These are phyloP conservation scores for Daldinia loculata DNA, from an alignment of 495 filamentous ascomycete genomes.

Conservation along the genomic window DNA sequence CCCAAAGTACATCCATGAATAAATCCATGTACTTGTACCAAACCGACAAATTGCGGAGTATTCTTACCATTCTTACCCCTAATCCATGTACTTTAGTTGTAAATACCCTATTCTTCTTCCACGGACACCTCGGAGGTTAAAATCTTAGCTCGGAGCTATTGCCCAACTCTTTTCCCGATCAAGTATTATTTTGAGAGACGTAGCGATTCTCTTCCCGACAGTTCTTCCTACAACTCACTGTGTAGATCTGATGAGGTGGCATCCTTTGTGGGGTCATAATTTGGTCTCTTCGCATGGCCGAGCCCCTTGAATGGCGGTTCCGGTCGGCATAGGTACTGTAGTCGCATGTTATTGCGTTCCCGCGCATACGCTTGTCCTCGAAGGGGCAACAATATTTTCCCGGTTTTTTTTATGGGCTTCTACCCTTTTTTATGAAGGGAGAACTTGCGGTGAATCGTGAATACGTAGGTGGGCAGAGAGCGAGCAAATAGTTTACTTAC, in stretches of 20 bases:
- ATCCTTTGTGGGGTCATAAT: constrained; percentile 33
- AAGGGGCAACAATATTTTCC: constrained; percentile 4
- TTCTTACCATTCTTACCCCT: background rate
- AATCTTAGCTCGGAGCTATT: constrained; percentile 36
- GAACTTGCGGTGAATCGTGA: constrained; percentile 34
- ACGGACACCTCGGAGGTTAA: constrained; percentile 31
- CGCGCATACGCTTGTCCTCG: constrained; percentile 10
- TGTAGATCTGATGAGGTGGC: constrained; percentile 28
- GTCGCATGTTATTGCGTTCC: constrained; percentile 29
- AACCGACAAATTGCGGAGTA: constrained; percentile 24
- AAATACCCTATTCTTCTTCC: background rate
- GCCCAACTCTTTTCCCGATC: background rate
- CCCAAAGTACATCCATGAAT: constrained; percentile 5
- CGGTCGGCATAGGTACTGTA: constrained; percentile 34
- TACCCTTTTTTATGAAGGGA: constrained; percentile 3
- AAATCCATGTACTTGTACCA: constrained; percentile 10
- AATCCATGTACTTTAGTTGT: background rate
- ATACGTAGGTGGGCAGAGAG: background rate
- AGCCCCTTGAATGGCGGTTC: constrained; percentile 29
- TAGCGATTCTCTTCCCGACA: constrained; percentile 2
- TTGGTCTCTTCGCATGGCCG: constrained; percentile 22
- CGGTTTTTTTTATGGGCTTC: constrained; percentile 5
- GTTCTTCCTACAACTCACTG: constrained; percentile 1
- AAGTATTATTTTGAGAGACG: background rate
- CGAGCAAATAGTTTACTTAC: constrained; percentile 1